Evolutionary conservation across 495 filamentous ascomycete genomes (phyloP), one percentile per base, ranked within the genome.

Genomic region (Baudoinia panamericana): DNA sequence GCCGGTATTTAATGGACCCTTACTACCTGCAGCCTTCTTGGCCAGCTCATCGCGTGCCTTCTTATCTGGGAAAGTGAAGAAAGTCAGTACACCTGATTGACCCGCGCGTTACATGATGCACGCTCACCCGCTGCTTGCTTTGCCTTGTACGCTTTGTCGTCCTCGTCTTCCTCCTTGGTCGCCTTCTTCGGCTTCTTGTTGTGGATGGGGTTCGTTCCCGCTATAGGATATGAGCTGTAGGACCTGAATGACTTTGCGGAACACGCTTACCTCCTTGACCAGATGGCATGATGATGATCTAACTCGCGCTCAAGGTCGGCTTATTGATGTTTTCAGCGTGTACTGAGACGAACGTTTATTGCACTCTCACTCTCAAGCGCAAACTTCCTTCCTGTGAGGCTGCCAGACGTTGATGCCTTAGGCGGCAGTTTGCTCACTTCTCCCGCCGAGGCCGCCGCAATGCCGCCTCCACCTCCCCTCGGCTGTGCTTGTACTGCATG

Each of bases 171-270:
- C 12, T 31, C 43, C 33, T 41, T 37, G 2, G 26, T 32, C 34
- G 36, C 16, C 55, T 61, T 61, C 50, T 61, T 61, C 22, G 54
- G 50, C 57, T 61, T 60, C 46, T 63, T 61, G 55, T 61, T 61
- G 56, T 61, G 58, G 41, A 61, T 56, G 2, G 59, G 57, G 39
- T 63, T 61, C n/a, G 59, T 63, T 17, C 59, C 59, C 31, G 55
- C 57, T 61, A 44, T 25, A 19, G 20, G 10, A 16, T 9, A 29
- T 13, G 13, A n/a, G 26, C 13, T 9, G 26, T 9, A 9, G 26
- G 9, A 29, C 13, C 9, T 13, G 26, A 29, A 29, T 9, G 9
- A 9, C 13, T 29, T 9, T 29, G 13, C 26, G 13, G 26, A 9
- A n/a, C 26, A 9, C 26, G 26, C 13, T 9, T 29, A 29, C 9